A percentile compares a stretch with the other conserved stretches of the same genome.
These are phyloP conservation scores for Podaxis sp. DNA, from an alignment of 768 basidiomycete species.

Conservation along the genomic window DNA sequence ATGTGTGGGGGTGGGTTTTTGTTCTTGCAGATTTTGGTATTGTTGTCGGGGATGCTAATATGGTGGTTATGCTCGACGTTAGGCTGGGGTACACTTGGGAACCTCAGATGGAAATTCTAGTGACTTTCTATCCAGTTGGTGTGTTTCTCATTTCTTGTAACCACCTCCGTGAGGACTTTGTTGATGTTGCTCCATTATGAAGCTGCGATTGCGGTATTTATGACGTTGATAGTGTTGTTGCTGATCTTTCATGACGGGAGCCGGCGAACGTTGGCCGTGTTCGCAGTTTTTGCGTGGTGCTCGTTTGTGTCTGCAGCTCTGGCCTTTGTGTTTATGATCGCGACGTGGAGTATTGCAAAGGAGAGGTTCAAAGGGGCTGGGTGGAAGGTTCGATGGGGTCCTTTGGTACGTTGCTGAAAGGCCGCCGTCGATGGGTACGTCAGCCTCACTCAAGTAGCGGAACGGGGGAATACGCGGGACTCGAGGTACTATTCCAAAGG, in stretches of 20 bases:
- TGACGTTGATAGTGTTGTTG: slow-evolving; percentile 25
- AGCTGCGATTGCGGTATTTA: slow-evolving; percentile 27
- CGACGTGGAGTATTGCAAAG: slow-evolving; percentile 29
- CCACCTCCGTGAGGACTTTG: neutral
- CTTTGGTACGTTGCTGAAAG: slow-evolving; percentile 24
- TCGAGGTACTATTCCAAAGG: too few species aligned
- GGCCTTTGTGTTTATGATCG: slow-evolving; percentile 35
- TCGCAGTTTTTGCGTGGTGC: slow-evolving; percentile 21
- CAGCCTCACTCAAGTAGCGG: too few species aligned
- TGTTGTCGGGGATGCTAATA: neutral
- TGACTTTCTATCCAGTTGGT: slow-evolving; percentile 36
- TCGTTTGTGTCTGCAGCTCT: slow-evolving; percentile 25
- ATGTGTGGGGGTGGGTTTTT: slow-evolving; percentile 23
- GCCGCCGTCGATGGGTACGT: too few species aligned
- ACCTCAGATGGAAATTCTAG: slow-evolving; percentile 26
- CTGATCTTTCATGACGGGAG: slow-evolving; percentile 21
- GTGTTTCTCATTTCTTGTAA: slow-evolving; percentile 1
- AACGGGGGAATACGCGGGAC: too few species aligned
- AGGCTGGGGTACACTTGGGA: slow-evolving; percentile 36
- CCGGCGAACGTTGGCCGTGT: slow-evolving; percentile 22
- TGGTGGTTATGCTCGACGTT: neutral
- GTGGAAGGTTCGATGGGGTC: slow-evolving; percentile 29
- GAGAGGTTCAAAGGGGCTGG: slow-evolving; percentile 27
- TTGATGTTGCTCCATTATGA: neutral
- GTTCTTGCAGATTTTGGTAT: neutral